A percentile compares a stretch with the other conserved stretches of the same genome.
Evolutionary conservation across 208 protist genomes (phyloP).

Genomic region (Endotrypanum monterogeii): DNA sequence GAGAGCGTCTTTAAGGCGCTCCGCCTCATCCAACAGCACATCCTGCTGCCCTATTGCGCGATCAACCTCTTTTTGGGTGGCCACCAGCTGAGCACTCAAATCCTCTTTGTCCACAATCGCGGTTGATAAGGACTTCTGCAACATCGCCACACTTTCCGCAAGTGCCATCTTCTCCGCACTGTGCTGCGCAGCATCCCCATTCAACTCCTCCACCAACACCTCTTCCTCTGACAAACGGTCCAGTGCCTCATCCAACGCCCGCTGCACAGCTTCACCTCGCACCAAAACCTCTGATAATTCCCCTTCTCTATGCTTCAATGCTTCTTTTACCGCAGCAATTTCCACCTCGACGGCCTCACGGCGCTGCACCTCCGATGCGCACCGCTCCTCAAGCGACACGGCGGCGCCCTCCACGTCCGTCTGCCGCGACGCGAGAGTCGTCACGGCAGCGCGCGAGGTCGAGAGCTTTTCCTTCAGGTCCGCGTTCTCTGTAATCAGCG

Average conservation of each 20-base stretch:
- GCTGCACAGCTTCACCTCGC: constrained; percentile 24
- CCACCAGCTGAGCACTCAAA: constrained; percentile 7
- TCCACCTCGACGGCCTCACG: constrained; percentile 10
- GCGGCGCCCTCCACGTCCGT: not conserved
- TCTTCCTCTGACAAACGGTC: constrained; percentile 8
- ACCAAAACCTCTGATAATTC: constrained; percentile 13
- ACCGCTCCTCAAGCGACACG: constrained; percentile 3
- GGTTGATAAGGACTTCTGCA: not conserved
- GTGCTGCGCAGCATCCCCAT: constrained; percentile 8
- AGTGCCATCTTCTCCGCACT: not conserved
- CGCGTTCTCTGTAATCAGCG: constrained; percentile 4
- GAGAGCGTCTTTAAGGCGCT: constrained; percentile 7
- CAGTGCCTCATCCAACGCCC: constrained; percentile 1
- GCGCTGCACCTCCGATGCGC: constrained; percentile 1
- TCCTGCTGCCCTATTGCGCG: constrained; percentile 18
- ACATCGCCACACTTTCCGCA: constrained; percentile 7
- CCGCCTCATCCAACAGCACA: constrained; percentile 11
- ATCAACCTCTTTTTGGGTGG: constrained; percentile 11
- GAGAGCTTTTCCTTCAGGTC: constrained; percentile 28
- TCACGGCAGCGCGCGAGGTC: constrained; percentile 3
- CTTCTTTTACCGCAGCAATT: not conserved
- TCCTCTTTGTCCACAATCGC: constrained; percentile 3
- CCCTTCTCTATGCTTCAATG: not conserved
- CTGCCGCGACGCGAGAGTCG: constrained; percentile 7
- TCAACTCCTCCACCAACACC: constrained; percentile 12